Evolutionary conservation across 129 eudicot genomes (phyloP).

Genomic region (Heracleum sosnowskyi): DNA sequence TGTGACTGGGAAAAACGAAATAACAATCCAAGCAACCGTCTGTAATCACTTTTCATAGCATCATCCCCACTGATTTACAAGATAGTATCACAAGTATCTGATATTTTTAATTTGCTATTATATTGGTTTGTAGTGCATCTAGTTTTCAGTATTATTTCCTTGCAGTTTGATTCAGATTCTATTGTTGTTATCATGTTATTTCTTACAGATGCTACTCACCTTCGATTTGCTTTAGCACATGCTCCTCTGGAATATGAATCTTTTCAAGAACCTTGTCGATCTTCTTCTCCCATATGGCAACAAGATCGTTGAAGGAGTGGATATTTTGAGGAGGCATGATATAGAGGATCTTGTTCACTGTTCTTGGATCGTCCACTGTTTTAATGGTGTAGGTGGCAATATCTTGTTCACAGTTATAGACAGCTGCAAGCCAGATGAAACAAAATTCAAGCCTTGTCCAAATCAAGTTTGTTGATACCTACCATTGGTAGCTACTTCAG

Average conservation of each 20-base stretch:
- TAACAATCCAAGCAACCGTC: too few species aligned
- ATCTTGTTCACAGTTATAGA: slow-evolving; percentile 56
- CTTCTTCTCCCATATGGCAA: slow-evolving; percentile 74
- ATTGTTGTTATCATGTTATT: neutral
- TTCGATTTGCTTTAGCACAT: slow-evolving; percentile 50
- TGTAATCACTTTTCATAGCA: too few species aligned
- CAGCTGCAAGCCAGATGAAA: slow-evolving; percentile 22
- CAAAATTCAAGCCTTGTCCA: neutral
- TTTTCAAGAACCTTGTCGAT: slow-evolving; percentile 60
- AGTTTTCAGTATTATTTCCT: too few species aligned
- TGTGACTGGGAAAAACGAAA: too few species aligned
- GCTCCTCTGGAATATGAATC: slow-evolving; percentile 43
- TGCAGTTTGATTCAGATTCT: neutral
- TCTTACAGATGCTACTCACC: slow-evolving; percentile 24
- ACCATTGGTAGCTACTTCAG: neutral
- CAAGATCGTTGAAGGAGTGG: slow-evolving; percentile 54
- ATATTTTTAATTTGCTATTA: too few species aligned
- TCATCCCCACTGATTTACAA: too few species aligned
- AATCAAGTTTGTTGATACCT: neutral
- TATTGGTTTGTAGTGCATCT: too few species aligned
- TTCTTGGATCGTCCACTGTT: slow-evolving; percentile 78
- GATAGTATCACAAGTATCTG: too few species aligned
- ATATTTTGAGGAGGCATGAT: slow-evolving; percentile 53
- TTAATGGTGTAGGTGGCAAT: slow-evolving; percentile 70
- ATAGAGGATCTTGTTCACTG: slow-evolving; percentile 69